Base-by-base conservation (phyloP, 202 grass and related monocot species). In the Zoysia matrella region DNA sequence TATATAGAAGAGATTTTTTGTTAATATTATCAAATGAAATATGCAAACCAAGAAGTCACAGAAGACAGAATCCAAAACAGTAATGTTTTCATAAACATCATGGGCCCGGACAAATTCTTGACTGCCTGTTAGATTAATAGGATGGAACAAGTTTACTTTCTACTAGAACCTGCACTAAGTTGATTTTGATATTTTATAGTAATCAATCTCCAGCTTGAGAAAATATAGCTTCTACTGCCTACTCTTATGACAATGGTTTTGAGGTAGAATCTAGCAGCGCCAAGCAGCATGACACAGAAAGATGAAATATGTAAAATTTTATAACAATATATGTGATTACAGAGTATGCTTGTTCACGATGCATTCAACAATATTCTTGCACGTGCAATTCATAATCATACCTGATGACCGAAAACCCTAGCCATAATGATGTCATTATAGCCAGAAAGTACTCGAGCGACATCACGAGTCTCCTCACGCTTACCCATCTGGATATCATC, bases 401-500 rank as follows among this genome's bases (percentile, higher is more conserved):
- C 96, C 87, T 94, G 91, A 61, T 99, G 96, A 80, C 71, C 81
- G 42, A 99, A 99, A 82, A 99, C 83, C 57, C 96, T 89, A 15
- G 96, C 96, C 96, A 99, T 99, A 75, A 99, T 85, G 64, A 99
- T 90, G 67, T 99, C 93, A 84, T 99, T 99, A 72, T 92, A 99
- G 12, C 96, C 89, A 65, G 93, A 96, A 82, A 99, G 88, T 63
- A 99, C 96, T 65, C 96, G 89, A 74, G 96, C 96, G 14, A 99
- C 93, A 87, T 99, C 96, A 58, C 93, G 86, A 39, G 96, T 99
- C 67, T 99, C 96, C 71, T 99, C 96, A 50, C 96, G 89, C 89
- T 99, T 96, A 45, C 96, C 96, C 96, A 99, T 99, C 71, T 96
- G 96, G 73, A 99, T 99, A 88, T 99, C 96, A 82, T 96, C 89